A percentile compares a stretch with the other conserved stretches of the same genome.
These are phyloP conservation scores for Lentinula lateritia DNA, from an alignment of 768 basidiomycete genomes.

Conservation along the genomic window DNA sequence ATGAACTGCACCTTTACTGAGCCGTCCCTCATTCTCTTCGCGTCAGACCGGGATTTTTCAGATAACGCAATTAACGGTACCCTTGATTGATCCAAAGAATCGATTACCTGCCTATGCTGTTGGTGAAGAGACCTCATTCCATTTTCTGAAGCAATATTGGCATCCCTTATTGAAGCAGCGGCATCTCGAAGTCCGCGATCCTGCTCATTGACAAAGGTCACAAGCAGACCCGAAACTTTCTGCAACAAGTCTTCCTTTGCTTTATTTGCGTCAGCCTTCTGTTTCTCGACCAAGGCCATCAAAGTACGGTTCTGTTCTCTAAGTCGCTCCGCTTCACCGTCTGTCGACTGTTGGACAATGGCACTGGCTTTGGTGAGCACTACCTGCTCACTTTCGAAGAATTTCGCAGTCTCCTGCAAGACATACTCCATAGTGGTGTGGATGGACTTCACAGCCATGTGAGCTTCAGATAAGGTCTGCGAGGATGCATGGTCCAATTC, in stretches of 20 bases:
- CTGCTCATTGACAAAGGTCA: slow-evolving; percentile 62
- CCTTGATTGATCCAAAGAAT: slow-evolving; percentile 34
- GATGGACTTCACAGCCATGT: slow-evolving; percentile 54
- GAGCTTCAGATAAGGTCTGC: slow-evolving; percentile 44
- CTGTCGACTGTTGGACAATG: slow-evolving; percentile 39
- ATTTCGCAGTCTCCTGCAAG: slow-evolving; percentile 50
- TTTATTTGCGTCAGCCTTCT: slow-evolving; percentile 59
- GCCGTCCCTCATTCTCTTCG: slow-evolving; percentile 51
- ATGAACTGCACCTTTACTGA: slow-evolving; percentile 45
- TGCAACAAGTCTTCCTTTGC: slow-evolving; percentile 73
- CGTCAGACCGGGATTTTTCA: slow-evolving; percentile 42
- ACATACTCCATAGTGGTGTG: slow-evolving; percentile 56
- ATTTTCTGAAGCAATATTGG: slow-evolving; percentile 51
- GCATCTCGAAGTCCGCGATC: slow-evolving; percentile 61
- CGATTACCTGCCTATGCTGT: slow-evolving; percentile 43
- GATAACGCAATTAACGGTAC: slow-evolving; percentile 34
- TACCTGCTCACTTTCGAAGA: slow-evolving; percentile 50
- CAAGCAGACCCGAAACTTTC: slow-evolving; percentile 66
- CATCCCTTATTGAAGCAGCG: slow-evolving; percentile 45
- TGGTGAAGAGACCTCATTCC: slow-evolving; percentile 41
- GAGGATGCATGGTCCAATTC: slow-evolving; percentile 39
- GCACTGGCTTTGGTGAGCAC: slow-evolving; percentile 43
- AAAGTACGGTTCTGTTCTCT: slow-evolving; percentile 69
- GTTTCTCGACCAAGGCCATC: slow-evolving; percentile 52
- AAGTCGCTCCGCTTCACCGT: slow-evolving; percentile 54